These are phyloP conservation scores for Multifurca ochricompacta DNA, from an alignment of 768 basidiomycete genomes.

Conservation along the genomic window DNA sequence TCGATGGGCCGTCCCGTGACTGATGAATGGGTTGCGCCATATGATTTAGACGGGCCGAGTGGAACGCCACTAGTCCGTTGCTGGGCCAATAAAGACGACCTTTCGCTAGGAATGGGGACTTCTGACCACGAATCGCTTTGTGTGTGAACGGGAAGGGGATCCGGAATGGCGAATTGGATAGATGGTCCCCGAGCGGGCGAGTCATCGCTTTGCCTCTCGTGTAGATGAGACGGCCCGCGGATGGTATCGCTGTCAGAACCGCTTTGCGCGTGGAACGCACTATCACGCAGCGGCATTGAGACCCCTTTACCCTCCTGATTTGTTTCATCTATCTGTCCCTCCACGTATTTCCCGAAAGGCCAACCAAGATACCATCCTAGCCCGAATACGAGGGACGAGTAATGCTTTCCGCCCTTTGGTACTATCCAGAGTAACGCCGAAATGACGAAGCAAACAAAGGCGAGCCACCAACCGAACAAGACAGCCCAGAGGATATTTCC, in stretches of 20 bases:
- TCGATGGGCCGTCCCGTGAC: conserved; percentile 22
- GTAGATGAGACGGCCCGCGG: conserved; percentile 23
- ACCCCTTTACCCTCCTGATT: conserved; percentile 33
- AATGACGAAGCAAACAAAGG: conserved; percentile 57
- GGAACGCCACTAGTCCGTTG: conserved; percentile 29
- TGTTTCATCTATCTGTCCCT: conserved; percentile 50
- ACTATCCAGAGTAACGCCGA: conserved; percentile 63
- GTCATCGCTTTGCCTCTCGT: conserved; percentile 3
- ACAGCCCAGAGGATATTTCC: conserved; percentile 92
- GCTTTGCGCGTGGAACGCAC: conserved; percentile 13
- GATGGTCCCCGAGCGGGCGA: background rate
- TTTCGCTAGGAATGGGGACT: conserved; percentile 35
- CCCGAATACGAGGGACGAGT: conserved; percentile 81
- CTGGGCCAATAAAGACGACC: conserved; percentile 39
- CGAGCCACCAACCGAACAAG: conserved; percentile 91
- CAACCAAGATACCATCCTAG: conserved; percentile 94
- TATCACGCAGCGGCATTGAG: conserved; percentile 31
- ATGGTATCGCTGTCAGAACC: conserved; percentile 34
- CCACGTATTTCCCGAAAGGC: conserved; percentile 99
- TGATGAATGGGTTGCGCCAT: conserved; percentile 49
- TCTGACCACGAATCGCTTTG: conserved; percentile 41
- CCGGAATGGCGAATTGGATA: conserved; percentile 24
- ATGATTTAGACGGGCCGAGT: conserved; percentile 48
- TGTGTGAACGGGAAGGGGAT: conserved; percentile 35
- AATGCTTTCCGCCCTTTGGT: conserved; percentile 76